These are phyloP conservation scores for Parascedosporium putredinis DNA, from an alignment of 2,329 filamentous ascomycete species.

Conservation along the genomic window DNA sequence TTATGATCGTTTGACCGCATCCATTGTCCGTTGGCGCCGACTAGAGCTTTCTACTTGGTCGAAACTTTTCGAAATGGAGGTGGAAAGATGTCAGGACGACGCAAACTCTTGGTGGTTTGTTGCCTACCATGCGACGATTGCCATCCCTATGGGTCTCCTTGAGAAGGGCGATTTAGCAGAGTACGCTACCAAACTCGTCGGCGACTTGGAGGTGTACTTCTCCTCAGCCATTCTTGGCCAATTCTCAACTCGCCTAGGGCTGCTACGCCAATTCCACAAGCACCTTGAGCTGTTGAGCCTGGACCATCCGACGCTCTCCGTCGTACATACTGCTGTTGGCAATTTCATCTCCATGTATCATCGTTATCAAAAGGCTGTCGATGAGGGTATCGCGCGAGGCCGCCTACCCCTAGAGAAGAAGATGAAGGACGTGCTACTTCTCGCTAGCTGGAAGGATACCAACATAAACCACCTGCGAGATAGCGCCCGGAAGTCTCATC, in stretches of 20 bases:
- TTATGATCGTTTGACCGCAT: slow-evolving; percentile 68
- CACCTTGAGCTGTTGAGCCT: slow-evolving; percentile 53
- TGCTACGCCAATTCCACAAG: slow-evolving; percentile 55
- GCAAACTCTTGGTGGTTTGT: slow-evolving; percentile 94
- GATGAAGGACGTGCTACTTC: slow-evolving; percentile 82
- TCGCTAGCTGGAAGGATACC: slow-evolving; percentile 96
- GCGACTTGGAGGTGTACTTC: slow-evolving; percentile 71
- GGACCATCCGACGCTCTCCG: slow-evolving; percentile 46
- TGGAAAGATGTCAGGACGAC: slow-evolving; percentile 61
- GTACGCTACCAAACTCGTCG: slow-evolving; percentile 61
- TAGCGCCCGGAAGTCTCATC: slow-evolving; percentile 81
- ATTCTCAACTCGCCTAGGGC: slow-evolving; percentile 58
- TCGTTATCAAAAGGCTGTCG: slow-evolving; percentile 57
- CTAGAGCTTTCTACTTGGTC: slow-evolving; percentile 90
- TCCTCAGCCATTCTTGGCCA: slow-evolving; percentile 71
- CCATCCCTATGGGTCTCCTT: slow-evolving; percentile 57
- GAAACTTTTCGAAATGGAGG: slow-evolving; percentile 75
- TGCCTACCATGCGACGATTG: slow-evolving; percentile 81
- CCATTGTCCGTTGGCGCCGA: slow-evolving; percentile 81
- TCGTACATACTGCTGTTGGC: slow-evolving; percentile 53
- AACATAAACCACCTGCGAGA: slow-evolving; percentile 85
- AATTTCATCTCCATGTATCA: slow-evolving; percentile 71
- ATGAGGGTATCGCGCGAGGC: slow-evolving; percentile 56
- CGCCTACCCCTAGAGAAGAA: slow-evolving; percentile 73
- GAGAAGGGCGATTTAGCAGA: slow-evolving; percentile 46